These are phyloP conservation scores for Mariannaea sp. DNA, from an alignment of 2,329 filamentous ascomycete genomes.

Conservation along the genomic window DNA sequence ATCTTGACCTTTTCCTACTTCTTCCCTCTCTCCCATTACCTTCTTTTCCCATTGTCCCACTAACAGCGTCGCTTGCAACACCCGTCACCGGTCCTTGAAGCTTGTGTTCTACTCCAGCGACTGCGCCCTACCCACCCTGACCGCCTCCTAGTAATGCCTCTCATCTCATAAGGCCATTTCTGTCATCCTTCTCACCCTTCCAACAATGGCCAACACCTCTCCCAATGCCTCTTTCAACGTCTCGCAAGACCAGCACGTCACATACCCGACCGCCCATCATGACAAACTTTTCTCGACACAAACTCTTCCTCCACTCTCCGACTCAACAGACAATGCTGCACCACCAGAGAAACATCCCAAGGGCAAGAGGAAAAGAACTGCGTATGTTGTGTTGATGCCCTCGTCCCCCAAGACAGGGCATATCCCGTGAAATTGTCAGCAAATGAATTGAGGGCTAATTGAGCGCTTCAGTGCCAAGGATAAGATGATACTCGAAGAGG, in stretches of 20 bases:
- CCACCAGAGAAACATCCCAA: constrained; percentile 56
- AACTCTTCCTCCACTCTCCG: constrained; percentile 30
- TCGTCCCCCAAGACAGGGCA: neutral
- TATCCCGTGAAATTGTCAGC: neutral
- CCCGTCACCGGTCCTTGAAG: neutral
- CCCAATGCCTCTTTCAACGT: constrained; percentile 28
- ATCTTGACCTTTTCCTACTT: constrained; percentile 24
- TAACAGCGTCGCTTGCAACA: neutral
- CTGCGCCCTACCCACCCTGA: constrained; percentile 15
- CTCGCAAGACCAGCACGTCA: constrained; percentile 34
- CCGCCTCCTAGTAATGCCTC: constrained; percentile 36
- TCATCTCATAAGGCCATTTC: constrained; percentile 35
- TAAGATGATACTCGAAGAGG: constrained; percentile 84
- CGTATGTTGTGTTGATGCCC: constrained; percentile 49
- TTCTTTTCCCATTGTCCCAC: constrained; percentile 1
- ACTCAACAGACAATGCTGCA: constrained; percentile 22
- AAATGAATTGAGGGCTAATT: constrained; percentile 32
- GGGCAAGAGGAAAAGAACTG: constrained; percentile 66
- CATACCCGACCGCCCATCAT: constrained; percentile 33
- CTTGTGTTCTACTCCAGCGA: neutral
- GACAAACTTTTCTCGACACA: constrained; percentile 31
- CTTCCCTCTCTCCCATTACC: constrained; percentile 9
- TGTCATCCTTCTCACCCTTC: constrained; percentile 25
- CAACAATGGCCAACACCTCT: constrained; percentile 36
- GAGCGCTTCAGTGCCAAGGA: constrained; percentile 72